Evolutionary conservation across 352 stramenopile species (phyloP), one percentile per base, ranked within the genome.

Genomic region (Phytophthora ramorum): DNA sequence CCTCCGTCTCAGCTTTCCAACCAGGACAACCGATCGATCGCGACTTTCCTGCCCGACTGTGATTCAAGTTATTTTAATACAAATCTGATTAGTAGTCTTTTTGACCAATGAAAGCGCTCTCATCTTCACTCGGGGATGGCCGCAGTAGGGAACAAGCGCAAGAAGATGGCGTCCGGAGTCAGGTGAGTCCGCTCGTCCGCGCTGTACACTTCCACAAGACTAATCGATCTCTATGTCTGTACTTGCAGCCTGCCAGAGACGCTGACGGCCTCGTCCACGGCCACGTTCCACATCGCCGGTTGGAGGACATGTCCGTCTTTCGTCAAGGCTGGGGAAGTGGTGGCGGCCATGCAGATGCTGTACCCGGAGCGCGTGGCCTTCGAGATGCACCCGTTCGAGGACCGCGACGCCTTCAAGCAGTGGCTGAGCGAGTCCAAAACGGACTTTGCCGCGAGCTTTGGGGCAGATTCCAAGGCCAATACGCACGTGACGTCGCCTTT

Each of bases 401-500:
- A 81, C 63, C 78, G 83, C 43, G 78, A 89, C 26, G 69, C 63
- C 22, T 94, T 88, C 58, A 83, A 76, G 46, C 51, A 67, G 24
- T 94, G 85, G 85, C 70, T 92, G 0, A 48, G 51, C 0, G 63
- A 55, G 45, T 79, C 73, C 1, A 65, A 82, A 35, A 54, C 60
- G 0, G 64, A 79, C 38, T 80, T 92, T 51, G 66, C 55, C 4
- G 35, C 30, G 0, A 64, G 67, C 22, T 85, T 92, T 19, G 75
- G 75, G 10, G 62, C 48, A 2, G 69, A 80, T 14, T 81, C 79
- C 28, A 73, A 71, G 7, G 79, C 81, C 8, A 47, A 69, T 3
- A 79, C 71, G 32, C 81, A 91, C 71, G 77, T 76, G 54, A 88
- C 83, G 70, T 94, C 83, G 59, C 85, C 85, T 47, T 93, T 93